These are phyloP conservation scores for Tulasnella sp. DNA, from an alignment of 768 basidiomycete species.

Conservation along the genomic window DNA sequence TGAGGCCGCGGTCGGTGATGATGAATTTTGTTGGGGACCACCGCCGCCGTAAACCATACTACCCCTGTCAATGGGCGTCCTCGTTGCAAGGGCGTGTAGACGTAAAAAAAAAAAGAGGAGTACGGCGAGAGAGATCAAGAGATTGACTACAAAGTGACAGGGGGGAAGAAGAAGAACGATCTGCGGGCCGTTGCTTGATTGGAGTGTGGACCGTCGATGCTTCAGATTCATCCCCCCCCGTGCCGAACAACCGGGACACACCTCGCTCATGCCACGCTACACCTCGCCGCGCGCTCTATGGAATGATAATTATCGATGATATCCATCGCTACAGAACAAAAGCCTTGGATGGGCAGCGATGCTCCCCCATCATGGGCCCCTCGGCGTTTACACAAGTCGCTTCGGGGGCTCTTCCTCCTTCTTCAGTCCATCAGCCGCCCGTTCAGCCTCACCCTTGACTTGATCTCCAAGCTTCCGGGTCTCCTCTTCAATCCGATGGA, in stretches of 20 bases:
- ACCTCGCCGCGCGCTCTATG: background rate
- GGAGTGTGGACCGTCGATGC: background rate
- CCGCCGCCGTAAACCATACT: background rate
- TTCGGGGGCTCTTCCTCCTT: constrained; percentile 12
- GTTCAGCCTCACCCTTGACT: background rate
- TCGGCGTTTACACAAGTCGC: background rate
- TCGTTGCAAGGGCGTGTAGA: background rate
- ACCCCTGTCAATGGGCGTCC: background rate
- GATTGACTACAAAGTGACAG: constrained; percentile 1
- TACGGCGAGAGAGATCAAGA: constrained; percentile 3
- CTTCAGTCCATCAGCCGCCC: background rate
- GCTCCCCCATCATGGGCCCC: background rate
- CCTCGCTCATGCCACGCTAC: background rate
- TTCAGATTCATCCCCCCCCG: background rate
- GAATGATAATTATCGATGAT: too few species aligned
- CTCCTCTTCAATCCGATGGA: constrained; percentile 9
- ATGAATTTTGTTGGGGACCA: constrained; percentile 1
- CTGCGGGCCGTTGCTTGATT: background rate
- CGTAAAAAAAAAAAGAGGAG: background rate
- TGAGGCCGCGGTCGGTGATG: background rate
- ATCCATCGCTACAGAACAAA: background rate
- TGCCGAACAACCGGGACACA: constrained; percentile 4
- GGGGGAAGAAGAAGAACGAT: background rate
- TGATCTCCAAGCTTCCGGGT: constrained; percentile 1
- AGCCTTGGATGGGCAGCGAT: background rate